These are phyloP conservation scores for Cyathus striatus DNA, from an alignment of 768 basidiomycete genomes.

Conservation along the genomic window DNA sequence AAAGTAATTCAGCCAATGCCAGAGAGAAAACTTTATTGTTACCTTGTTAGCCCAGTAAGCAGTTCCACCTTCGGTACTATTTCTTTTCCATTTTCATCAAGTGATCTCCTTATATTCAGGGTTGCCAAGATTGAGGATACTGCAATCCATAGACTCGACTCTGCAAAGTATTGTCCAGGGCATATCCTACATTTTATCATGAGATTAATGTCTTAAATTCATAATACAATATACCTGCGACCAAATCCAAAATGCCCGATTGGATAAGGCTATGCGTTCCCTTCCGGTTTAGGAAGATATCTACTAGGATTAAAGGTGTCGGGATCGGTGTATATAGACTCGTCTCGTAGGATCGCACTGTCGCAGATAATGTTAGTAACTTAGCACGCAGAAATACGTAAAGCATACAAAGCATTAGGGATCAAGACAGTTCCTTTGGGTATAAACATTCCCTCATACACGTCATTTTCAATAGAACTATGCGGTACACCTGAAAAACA, in stretches of 20 bases:
- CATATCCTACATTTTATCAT: constrained; percentile 6
- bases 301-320: not conserved
- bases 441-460: no score
- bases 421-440: no score
- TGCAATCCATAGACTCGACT: constrained; percentile 23
- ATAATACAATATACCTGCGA: not conserved
- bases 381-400: no score
- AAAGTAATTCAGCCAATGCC: not conserved
- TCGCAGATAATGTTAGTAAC: no score
- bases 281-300: constrained; percentile 1
- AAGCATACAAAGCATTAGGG: no score
- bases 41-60: constrained; percentile 5
- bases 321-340: constrained; percentile 1
- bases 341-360: not conserved
- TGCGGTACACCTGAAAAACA: no score
- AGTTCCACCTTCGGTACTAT: constrained; percentile 14
- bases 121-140: constrained; percentile 25
- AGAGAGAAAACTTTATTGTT: not conserved
- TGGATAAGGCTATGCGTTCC: not conserved
- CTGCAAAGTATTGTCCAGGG: constrained; percentile 26
- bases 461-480: no score
- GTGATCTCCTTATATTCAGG: constrained; percentile 16
- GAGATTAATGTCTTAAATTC: not conserved
- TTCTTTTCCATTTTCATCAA: constrained; percentile 21
- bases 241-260: constrained; percentile 1